Base-by-base conservation (phyloP, 108 stramenopile species). In the Cyclotella atomus region DNA sequence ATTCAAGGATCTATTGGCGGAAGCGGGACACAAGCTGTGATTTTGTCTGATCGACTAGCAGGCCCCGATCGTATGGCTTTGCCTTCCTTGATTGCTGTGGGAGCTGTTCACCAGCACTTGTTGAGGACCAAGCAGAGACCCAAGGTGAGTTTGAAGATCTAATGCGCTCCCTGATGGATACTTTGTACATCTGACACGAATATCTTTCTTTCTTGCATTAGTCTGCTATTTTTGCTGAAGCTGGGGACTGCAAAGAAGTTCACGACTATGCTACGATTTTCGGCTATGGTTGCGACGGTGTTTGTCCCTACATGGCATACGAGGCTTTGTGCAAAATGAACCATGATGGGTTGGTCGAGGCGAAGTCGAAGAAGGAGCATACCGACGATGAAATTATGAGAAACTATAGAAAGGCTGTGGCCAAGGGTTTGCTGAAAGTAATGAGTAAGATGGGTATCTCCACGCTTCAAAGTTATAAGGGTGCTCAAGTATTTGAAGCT, bases 391-490 rank as follows among this genome's bases (percentile, higher is more conserved):
- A 97, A 62, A 68, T 92, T 35, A 91, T 97, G 83, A 82, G 79
- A 30, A 94, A 94, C 68, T 99, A 99, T 84, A 87, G 98, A 62
- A 97, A 97, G 85, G 94, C 96, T 29, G 88, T 94, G 30, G 95
- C 88, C 29, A 97, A 97, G 82, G 98, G 98, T 70, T 82, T 99
- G 71, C 70, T 97, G 66, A 97, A 97, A 85, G 95, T 97, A 50
- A 97, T 97, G 97, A 91, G 90, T 61, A 97, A 97, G 70, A 97
- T 97, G 96, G 97, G 97, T 20, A 96, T 97, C 67, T 95, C 93
- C 10, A 97, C 97, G 16, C 83, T 97, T 25, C 95, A 97, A 73
- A 95, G 93, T 81, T 97, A 97, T 88, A 96, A 96, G 83, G 97
- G 95, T 46, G 97, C 97, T 14, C 97, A 97, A 77, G 92, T 95